A percentile compares a stretch with the other conserved stretches of the same genome.
phyloP scores from a whole-genome alignment of 78 protist genomes.

The Emiliania huxleyi region DNA sequence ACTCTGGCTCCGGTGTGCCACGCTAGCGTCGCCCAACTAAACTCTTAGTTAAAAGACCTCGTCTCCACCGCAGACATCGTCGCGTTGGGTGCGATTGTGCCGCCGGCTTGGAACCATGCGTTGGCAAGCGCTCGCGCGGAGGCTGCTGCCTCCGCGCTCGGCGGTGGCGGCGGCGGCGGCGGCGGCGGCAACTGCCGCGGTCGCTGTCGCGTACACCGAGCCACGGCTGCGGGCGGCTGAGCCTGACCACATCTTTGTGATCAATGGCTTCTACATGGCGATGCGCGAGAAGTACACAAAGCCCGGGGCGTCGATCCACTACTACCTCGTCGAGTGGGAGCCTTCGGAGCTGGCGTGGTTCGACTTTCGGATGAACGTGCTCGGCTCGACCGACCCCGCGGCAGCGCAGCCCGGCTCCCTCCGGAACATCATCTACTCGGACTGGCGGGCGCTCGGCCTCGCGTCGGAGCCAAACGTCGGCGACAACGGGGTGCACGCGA shows the following conservation, averaged over 20 bases:
- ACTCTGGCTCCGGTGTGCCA: too few relatives aligned
- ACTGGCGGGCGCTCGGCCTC: conserved; percentile 34
- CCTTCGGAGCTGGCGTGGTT: conserved; percentile 9
- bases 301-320: conserved; percentile 13
- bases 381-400: conserved; percentile 54
- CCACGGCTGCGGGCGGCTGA: background rate
- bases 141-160: too few relatives aligned
- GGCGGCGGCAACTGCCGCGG: background rate
- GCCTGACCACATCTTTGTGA: background rate
- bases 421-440: background rate
- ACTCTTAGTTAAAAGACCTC: too few relatives aligned
- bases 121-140: too few relatives aligned
- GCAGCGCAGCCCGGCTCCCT: background rate
- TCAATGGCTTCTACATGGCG: conserved; percentile 38
- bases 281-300: conserved; percentile 33
- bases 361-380: conserved; percentile 36
- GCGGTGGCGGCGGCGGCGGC: background rate
- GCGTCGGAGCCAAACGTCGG: conserved; percentile 6
- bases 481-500: conserved; percentile 58
- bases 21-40: too few relatives aligned
- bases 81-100: too few relatives aligned
- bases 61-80: too few relatives aligned
- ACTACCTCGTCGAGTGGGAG: conserved; percentile 44
- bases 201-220: background rate
- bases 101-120: too few relatives aligned